Evolutionary conservation across 1,139 yeast species (phyloP), one percentile per base, ranked within the genome.

Genomic region (Hemisphaericaspora xylofermentans): DNA sequence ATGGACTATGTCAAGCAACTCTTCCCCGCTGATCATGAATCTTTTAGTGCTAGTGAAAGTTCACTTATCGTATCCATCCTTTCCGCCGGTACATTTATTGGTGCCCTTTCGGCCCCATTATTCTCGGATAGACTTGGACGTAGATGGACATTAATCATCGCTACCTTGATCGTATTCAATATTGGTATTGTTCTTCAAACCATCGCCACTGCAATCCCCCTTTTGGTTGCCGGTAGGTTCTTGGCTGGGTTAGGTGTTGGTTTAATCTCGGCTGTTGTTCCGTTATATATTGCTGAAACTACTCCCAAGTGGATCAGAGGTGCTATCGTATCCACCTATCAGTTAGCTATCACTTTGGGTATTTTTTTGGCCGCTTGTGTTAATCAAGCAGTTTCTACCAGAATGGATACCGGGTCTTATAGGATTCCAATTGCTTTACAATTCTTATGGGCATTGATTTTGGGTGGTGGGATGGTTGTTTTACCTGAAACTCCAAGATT

Each of bases 401-500:
- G 68, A 52, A 53, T 62, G 46, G 71, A 70, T 53, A 68, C 81
- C 31, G 74, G 76, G 25, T 81, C 80, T 60, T 80, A 83, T 80
- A 76, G 84, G 71, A 71, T 79, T 47, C 82, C 81, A 42, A 64
- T 81, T 57, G 85, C 84, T 48, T 49, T 76, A 34, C 76, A 75
- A 43, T 68, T 71, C 49, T 43, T 56, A 9, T 66, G 69, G 69
- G 53, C 70, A 24, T 44, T 63, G 9, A 52, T 76, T 22, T 65
- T 74, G 48, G 61, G 68, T 16, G 42, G 54, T 27, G 91, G 86
- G 58, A 77, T 84, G 78, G 51, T 72, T 39, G 67, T 74, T 27
- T 76, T 84, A 63, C 94, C 94, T 44, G 94, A 86, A 64, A 80
- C 91, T 32, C 89, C 94, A 51, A 76, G 94, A 66, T 86, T 64